Conservation (phyloP, 345 rosid genomes). For the Gossypioides kirkii region DNA sequence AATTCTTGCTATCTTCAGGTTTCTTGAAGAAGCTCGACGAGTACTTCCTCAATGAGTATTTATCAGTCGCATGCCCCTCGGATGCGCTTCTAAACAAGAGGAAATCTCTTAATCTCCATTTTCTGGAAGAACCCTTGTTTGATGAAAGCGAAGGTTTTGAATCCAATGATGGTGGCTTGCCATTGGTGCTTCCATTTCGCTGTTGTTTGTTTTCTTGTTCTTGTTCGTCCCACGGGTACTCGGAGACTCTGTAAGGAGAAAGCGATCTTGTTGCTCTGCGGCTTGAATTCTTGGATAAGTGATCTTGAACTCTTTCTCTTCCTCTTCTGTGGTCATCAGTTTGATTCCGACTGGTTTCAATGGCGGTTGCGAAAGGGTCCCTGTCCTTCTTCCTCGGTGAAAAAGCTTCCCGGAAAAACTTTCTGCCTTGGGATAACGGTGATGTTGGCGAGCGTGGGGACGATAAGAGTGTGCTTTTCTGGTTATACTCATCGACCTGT, state of each 20-base stretch:
- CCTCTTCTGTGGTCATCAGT: slow-evolving; percentile 42
- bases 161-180: slow-evolving; percentile 20
- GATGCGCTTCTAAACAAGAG: slow-evolving; percentile 85
- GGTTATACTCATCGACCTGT: slow-evolving; percentile 22
- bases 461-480: slow-evolving; percentile 27
- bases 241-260: slow-evolving; percentile 71
- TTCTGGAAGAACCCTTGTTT: slow-evolving; percentile 49
- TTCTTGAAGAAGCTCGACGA: slow-evolving; percentile 39
- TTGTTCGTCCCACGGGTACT: slow-evolving; percentile 77
- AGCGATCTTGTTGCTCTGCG: slow-evolving; percentile 59
- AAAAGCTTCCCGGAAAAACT: slow-evolving; percentile 43
- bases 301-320: slow-evolving; percentile 28
- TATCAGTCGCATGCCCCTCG: slow-evolving; percentile 65
- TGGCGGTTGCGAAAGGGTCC: slow-evolving; percentile 40
- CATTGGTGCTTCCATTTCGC: slow-evolving; percentile 15
- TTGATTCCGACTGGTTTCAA: slow-evolving; percentile 31
- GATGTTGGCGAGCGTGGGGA: slow-evolving; percentile 53
- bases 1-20: slow-evolving; percentile 49
- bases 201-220: slow-evolving; percentile 18
- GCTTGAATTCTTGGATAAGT: slow-evolving; percentile 28
- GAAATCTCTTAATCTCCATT: slow-evolving; percentile 75
- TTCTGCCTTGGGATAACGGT: slow-evolving; percentile 45
- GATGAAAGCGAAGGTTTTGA: slow-evolving; percentile 16
- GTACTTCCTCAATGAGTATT: slow-evolving; percentile 47
- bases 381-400: slow-evolving; percentile 45